These are phyloP conservation scores for Aphanomyces invadans DNA, from an alignment of 352 stramenopile genomes.

Conservation along the genomic window DNA sequence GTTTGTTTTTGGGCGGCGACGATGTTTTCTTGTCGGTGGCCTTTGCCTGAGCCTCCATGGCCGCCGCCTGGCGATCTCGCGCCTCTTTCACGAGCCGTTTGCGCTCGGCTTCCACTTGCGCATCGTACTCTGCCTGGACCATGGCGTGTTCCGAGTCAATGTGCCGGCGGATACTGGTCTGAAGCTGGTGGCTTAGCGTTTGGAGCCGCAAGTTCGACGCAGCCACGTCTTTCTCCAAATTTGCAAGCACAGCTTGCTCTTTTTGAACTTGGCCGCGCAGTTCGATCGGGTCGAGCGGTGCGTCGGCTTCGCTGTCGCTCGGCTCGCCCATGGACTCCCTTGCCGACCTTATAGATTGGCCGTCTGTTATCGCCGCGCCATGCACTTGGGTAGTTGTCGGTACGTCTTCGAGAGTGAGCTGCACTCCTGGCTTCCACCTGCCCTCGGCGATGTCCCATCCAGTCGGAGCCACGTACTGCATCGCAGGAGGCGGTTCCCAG, in stretches of 20 bases:
- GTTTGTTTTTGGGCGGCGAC: conserved; percentile 35
- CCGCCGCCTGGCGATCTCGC: conserved; percentile 39
- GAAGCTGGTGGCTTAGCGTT: conserved; percentile 47
- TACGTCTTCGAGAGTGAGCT: conserved; percentile 1
- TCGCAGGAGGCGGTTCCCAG: conserved; percentile 47
- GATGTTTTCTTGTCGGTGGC: conserved; percentile 40
- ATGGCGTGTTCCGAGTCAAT: background rate
- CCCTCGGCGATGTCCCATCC: conserved; percentile 40
- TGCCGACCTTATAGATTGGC: background rate
- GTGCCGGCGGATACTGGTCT: background rate
- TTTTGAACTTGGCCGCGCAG: conserved; percentile 39
- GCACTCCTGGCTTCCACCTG: conserved; percentile 6
- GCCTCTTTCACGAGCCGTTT: conserved; percentile 52
- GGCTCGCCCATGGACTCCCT: background rate
- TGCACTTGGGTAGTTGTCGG: background rate
- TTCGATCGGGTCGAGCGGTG: conserved; percentile 36
- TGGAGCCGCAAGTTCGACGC: conserved; percentile 35
- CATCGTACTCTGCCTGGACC: conserved; percentile 3
- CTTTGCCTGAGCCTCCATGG: conserved; percentile 40
- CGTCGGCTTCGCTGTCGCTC: conserved; percentile 24
- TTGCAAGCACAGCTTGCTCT: conserved; percentile 30
- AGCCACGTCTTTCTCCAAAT: conserved; percentile 35
- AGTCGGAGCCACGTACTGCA: conserved; percentile 47
- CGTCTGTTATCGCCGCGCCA: too few species aligned
- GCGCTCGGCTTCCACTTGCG: conserved; percentile 31